Base-by-base conservation (phyloP, 768 basidiomycete species). In the Plicaturopsis crispa region DNA sequence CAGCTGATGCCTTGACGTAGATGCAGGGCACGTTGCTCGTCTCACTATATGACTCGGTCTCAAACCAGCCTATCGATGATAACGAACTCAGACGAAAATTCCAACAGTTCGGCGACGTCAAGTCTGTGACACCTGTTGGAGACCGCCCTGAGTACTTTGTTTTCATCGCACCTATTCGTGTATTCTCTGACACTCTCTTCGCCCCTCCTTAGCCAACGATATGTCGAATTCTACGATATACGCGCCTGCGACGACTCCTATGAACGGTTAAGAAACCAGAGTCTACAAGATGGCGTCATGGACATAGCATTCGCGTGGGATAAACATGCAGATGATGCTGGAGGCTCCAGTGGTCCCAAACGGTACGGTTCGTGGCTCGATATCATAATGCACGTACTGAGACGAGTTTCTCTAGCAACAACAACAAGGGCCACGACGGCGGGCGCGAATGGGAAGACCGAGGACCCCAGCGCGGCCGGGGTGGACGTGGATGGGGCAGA, bases 221-320 rank as follows among this genome's bases (percentile, higher is more conserved):
- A 87, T 46, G 84, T 98, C n/a, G 92, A 98, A 55, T 92, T 80
- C 53, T 99, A 82, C 54, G 96, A 99, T 54, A 87, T 75, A 18
- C 66, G 90, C n/a, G 87, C 82, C 18, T 80, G 79, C 40, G 79
- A 79, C 22, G 78, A 86, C 48, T 84, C 92, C 0, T 79, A 75
- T 47, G 89, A 96, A 49, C 68, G 79, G n/a, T 63, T 96, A 45
- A 72, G 88, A 35, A 82, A 87, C 41, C 78, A 86, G 60, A 72
- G 80, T 34, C 59, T 76, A 37, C 84, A 84, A 53, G 90, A 91
- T 50, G 92, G 96, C 11, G 76, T 83, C 1, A 82, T 96, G 76
- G 87, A 93, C 39, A 80, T 97, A 32, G 66, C 75, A 0, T 88
- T 85, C 47, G 84, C 84, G 22, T 94, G 88, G 84, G 91, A 97